Percentiles rank a stretch among this genome's conserved stretches.
phyloP scores from a whole-genome alignment of 2,329 filamentous ascomycete genomes.

The Epichloe bromicola region DNA sequence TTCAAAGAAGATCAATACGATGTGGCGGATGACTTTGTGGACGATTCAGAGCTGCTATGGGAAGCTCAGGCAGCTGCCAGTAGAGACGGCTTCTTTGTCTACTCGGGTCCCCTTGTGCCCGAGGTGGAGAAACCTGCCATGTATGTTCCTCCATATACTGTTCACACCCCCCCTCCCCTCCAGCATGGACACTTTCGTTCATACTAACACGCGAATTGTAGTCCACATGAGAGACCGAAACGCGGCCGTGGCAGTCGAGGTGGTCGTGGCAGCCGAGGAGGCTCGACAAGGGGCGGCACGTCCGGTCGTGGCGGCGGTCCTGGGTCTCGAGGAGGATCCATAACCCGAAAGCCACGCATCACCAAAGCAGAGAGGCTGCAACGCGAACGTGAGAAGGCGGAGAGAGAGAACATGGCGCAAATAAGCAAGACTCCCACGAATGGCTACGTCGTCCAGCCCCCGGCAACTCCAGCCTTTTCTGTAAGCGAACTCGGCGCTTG shows the following conservation, averaged over 20 bases:
- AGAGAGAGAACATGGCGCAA: conserved; percentile 45
- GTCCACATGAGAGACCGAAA: conserved; percentile 61
- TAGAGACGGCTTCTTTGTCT: conserved; percentile 96
- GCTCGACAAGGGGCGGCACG: conserved; percentile 41
- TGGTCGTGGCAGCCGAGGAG: conserved; percentile 45
- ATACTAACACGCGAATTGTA: conserved; percentile 19
- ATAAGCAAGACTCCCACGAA: conserved; percentile 25
- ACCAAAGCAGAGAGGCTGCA: conserved; percentile 76
- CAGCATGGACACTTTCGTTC: neutral
- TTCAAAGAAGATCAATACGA: conserved; percentile 76
- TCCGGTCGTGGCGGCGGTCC: conserved; percentile 40
- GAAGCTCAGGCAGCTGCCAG: conserved; percentile 89
- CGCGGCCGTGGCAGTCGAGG: conserved; percentile 45
- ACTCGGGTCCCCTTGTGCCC: conserved; percentile 79
- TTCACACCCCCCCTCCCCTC: neutral
- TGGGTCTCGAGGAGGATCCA: conserved; percentile 62
- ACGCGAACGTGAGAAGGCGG: conserved; percentile 69
- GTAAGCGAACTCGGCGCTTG: conserved; percentile 24
- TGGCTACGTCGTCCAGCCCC: conserved; percentile 25
- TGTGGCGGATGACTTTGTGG: conserved; percentile 71
- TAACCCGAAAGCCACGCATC: conserved; percentile 68
- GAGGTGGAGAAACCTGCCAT: conserved; percentile 64
- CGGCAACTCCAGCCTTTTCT: conserved; percentile 23
- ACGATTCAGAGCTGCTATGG: conserved; percentile 91
- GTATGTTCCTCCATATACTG: conserved; percentile 14